Evolutionary conservation across 1,284 basidiomycete species (phyloP), one percentile per base, ranked within the genome.

Genomic region (Sutorius eximius): DNA sequence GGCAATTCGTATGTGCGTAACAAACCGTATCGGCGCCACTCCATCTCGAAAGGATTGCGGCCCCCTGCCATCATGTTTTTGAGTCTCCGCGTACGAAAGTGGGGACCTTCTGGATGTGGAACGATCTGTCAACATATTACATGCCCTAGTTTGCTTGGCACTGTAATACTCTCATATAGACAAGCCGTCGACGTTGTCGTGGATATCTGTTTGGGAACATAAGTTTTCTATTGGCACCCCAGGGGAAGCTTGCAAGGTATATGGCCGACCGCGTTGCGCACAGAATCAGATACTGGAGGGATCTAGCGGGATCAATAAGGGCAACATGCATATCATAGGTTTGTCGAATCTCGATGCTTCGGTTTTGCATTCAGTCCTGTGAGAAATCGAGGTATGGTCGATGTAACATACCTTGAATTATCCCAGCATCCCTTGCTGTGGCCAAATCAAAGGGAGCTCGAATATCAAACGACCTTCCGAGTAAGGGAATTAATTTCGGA

Each of bases 121-220:
- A 16, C 3, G 27, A 40, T 8, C 22, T 41, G 58, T 41, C 53
- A 43, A 37, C 6, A 11, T 37, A 51, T 24, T 34, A 41, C n/a
- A 16, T 10, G 13, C 11, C 13, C 9, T 9, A 13, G 11, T 37
- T 36, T 38, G 11, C 22, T 24, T 45, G 18, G 8, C 13, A 34
- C 9, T 46, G 16, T 37, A 18, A 37, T 37, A 18, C 36, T 11
- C 36, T 37, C 40, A 18, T 24, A 15, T 32, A 29, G 33, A 24
- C 4, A 37, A 33, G 30, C 9, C 3, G 12, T 20, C 18, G n/a
- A 20, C 34, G 56, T 59, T 61, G 47, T 44, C 51, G 55, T 61
- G 58, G 49, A 61, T 24, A 58, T 44, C 27, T 12, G 8, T 22
- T 18, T 34, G 1, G 15, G 18, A 20, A 38, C 27, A 15, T 36